phyloP scores from a whole-genome alignment of 345 rosid genomes.

The Moricandia moricandioides region DNA sequence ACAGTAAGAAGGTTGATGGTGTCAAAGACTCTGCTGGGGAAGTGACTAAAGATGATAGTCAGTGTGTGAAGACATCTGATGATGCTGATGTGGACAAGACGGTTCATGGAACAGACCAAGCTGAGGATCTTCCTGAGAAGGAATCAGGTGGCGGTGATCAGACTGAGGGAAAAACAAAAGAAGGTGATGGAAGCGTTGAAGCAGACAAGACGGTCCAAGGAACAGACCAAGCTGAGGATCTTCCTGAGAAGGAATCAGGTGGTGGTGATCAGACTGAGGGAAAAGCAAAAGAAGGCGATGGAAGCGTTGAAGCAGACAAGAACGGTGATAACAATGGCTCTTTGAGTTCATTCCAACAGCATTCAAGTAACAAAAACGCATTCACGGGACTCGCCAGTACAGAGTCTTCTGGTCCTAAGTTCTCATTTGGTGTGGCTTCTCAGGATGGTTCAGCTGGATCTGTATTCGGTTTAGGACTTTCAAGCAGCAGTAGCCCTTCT shows the following conservation, averaged over 20 bases:
- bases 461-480: conserved; percentile 56
- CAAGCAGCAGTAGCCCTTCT: conserved; percentile 66
- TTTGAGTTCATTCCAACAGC: conserved; percentile 86
- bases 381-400: conserved; percentile 92
- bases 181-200: too few relatives aligned
- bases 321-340: conserved; percentile 42
- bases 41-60: conserved; percentile 12
- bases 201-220: conserved; percentile 39
- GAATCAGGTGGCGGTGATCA: conserved; percentile 36
- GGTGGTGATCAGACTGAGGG: conserved; percentile 35
- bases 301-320: conserved; percentile 42
- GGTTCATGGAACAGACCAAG: conserved; percentile 41
- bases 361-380: conserved; percentile 89
- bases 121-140: conserved; percentile 41
- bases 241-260: conserved; percentile 38
- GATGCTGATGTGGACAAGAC: conserved; percentile 20
- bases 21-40: conserved; percentile 29
- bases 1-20: conserved; percentile 28
- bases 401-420: conserved; percentile 65
- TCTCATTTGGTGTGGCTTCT: conserved; percentile 60
- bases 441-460: conserved; percentile 52
- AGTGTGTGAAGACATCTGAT: not conserved
- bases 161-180: too few relatives aligned
- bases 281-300: conserved; percentile 44
- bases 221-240: conserved; percentile 40